These are phyloP conservation scores for Annulohypoxylon nitens DNA, from an alignment of 495 filamentous ascomycete genomes.

Conservation along the genomic window DNA sequence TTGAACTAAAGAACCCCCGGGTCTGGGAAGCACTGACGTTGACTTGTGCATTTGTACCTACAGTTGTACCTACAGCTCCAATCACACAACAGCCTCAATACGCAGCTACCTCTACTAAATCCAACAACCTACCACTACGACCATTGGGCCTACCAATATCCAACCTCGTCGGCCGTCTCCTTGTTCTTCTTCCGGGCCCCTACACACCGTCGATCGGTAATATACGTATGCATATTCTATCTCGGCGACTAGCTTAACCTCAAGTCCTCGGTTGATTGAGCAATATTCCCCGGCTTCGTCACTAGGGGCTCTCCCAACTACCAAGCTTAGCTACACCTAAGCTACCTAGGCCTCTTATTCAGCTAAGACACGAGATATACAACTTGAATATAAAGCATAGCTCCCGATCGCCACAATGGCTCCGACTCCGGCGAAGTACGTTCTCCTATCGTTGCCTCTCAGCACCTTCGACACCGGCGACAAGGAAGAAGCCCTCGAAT, in stretches of 20 bases:
- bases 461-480: slow-evolving; percentile 70
- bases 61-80: slow-evolving; percentile 34
- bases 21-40: slow-evolving; percentile 33
- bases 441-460: slow-evolving; percentile 63
- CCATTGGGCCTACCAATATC: slow-evolving; percentile 1
- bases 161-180: neutral
- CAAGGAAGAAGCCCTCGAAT: slow-evolving; percentile 82
- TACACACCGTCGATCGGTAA: neutral
- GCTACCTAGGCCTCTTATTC: neutral
- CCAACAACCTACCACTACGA: slow-evolving; percentile 1
- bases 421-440: slow-evolving; percentile 58
- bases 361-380: neutral
- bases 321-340: slow-evolving; percentile 4
- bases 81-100: slow-evolving; percentile 24
- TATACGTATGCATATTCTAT: slow-evolving; percentile 4
- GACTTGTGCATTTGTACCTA: slow-evolving; percentile 26
- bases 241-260: slow-evolving; percentile 12
- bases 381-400: neutral
- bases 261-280: slow-evolving; percentile 17
- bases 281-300: slow-evolving; percentile 30
- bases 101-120: slow-evolving; percentile 14
- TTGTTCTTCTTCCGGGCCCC: neutral
- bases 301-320: slow-evolving; percentile 29
- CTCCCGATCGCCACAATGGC: slow-evolving; percentile 38
- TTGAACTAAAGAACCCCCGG: slow-evolving; percentile 22